phyloP scores from a whole-genome alignment of 768 basidiomycete species.

The Rhizopogon salebrosus region DNA sequence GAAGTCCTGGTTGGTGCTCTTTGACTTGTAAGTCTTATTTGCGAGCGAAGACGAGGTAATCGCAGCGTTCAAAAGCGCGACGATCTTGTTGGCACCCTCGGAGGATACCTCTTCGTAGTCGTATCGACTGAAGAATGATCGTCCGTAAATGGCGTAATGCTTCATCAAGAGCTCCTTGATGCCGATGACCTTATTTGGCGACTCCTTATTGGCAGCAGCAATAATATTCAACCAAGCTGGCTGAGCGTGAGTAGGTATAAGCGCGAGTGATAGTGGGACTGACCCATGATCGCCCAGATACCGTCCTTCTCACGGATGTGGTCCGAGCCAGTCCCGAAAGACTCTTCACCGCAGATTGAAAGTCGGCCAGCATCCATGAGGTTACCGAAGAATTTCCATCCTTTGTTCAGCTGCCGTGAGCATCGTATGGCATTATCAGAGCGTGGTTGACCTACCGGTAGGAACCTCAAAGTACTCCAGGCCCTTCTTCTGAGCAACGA shows the following conservation, averaged over 20 bases:
- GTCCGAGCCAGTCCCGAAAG: slow-evolving; percentile 99
- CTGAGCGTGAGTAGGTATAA: slow-evolving; percentile 2
- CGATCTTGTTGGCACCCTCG: slow-evolving; percentile 82
- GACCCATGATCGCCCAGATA: slow-evolving; percentile 93
- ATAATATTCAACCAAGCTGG: slow-evolving; percentile 97
- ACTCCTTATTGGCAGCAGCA: slow-evolving; percentile 78
- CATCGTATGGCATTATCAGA: neutral
- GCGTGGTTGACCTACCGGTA: slow-evolving; percentile 54
- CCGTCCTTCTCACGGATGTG: slow-evolving; percentile 99
- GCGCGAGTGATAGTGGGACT: slow-evolving; percentile 23
- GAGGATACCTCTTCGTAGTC: slow-evolving; percentile 98
- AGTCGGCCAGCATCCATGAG: slow-evolving; percentile 98
- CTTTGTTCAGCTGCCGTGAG: slow-evolving; percentile 32
- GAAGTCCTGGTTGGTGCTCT: slow-evolving; percentile 65
- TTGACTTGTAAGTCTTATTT: slow-evolving; percentile 61
- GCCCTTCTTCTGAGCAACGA: slow-evolving; percentile 91
- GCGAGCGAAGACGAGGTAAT: slow-evolving; percentile 66
- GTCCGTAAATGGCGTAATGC: slow-evolving; percentile 91
- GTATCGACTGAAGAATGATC: slow-evolving; percentile 97
- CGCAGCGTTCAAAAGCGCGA: slow-evolving; percentile 68
- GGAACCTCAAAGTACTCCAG: slow-evolving; percentile 94
- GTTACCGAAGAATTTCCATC: slow-evolving; percentile 99
- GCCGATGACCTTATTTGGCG: slow-evolving; percentile 70
- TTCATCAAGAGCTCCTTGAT: slow-evolving; percentile 87
- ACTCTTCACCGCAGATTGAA: slow-evolving; percentile 98